These are phyloP conservation scores for Penicillium sp. DNA, from an alignment of 2,329 filamentous ascomycete genomes.

Conservation along the genomic window DNA sequence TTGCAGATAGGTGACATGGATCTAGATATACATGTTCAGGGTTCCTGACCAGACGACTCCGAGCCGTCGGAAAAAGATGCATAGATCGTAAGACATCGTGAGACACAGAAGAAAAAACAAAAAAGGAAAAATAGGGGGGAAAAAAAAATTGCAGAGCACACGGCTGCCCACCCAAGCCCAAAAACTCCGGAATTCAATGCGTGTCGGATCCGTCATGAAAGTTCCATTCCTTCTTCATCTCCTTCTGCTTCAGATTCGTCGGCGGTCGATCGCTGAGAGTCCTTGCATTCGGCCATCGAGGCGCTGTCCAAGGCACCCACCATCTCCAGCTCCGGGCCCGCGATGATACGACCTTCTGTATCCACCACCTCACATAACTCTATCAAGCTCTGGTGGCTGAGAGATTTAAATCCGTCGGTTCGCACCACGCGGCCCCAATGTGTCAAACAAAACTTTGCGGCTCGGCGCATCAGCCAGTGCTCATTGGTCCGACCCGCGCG, in stretches of 20 bases:
- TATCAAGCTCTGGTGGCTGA: slow-evolving; percentile 76
- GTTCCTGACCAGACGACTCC: background rate
- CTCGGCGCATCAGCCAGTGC: slow-evolving; percentile 87
- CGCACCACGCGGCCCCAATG: slow-evolving; percentile 95
- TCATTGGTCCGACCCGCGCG: slow-evolving; percentile 86
- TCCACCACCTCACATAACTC: slow-evolving; percentile 93
- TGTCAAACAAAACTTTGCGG: slow-evolving; percentile 82
- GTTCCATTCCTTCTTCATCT: slow-evolving; percentile 50
- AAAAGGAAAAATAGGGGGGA: no score
- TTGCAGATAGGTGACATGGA: no score
- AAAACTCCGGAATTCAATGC: slow-evolving; percentile 18
- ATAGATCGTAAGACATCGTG: background rate
- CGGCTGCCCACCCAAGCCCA: slow-evolving; percentile 9
- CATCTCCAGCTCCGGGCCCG: slow-evolving; percentile 75
- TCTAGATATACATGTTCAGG: background rate
- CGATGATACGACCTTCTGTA: slow-evolving; percentile 84
- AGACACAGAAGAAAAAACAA: no score
- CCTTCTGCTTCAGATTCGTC: slow-evolving; percentile 46
- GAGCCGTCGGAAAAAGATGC: background rate
- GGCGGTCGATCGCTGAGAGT: slow-evolving; percentile 25
- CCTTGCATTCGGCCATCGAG: slow-evolving; percentile 37
- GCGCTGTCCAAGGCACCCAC: slow-evolving; percentile 53
- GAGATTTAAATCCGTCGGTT: slow-evolving; percentile 77
- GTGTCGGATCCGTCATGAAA: slow-evolving; percentile 31
- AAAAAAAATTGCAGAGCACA: background rate